phyloP scores from a whole-genome alignment of 163 green algal genomes.

The Coccomyxa subellipsoidea region DNA sequence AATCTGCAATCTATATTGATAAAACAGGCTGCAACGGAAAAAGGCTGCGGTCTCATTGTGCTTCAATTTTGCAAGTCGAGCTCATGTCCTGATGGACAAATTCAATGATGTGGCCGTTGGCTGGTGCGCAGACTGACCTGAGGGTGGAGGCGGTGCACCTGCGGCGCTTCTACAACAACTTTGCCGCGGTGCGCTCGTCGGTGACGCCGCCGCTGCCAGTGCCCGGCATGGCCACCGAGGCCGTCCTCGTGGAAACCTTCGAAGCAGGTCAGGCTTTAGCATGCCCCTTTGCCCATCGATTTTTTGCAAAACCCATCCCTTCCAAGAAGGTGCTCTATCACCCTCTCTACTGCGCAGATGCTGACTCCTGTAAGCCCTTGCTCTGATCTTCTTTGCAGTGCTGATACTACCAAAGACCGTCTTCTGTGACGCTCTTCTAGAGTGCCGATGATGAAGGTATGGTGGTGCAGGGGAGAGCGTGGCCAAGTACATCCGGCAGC shows the following conservation, averaged over 20 bases:
- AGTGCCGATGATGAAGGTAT: too few species aligned
- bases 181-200: slow-evolving; percentile 37
- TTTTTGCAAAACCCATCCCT: too few species aligned
- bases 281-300: too few species aligned
- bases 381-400: neutral
- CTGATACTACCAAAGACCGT: neutral
- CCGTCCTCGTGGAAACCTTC: slow-evolving; percentile 86
- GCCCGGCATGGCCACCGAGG: slow-evolving; percentile 48
- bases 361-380: neutral
- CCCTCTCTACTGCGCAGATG: neutral
- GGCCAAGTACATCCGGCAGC: slow-evolving; percentile 46
- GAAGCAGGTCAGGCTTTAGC: slow-evolving; percentile 48
- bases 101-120: too few species aligned
- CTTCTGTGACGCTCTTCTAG: too few species aligned
- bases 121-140: slow-evolving; percentile 46
- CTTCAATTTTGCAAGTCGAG: too few species aligned
- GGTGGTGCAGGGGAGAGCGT: slow-evolving; percentile 38
- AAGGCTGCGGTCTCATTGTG: too few species aligned
- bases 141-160: slow-evolving; percentile 79
- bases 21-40: too few species aligned
- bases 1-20: too few species aligned
- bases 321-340: too few species aligned
- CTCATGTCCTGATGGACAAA: too few species aligned
- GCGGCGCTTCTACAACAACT: slow-evolving; percentile 73
- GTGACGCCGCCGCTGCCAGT: slow-evolving; percentile 33